Evolutionary conservation across 108 stramenopile genomes (phyloP).

Genomic region (Discostella stelligeroides): DNA sequence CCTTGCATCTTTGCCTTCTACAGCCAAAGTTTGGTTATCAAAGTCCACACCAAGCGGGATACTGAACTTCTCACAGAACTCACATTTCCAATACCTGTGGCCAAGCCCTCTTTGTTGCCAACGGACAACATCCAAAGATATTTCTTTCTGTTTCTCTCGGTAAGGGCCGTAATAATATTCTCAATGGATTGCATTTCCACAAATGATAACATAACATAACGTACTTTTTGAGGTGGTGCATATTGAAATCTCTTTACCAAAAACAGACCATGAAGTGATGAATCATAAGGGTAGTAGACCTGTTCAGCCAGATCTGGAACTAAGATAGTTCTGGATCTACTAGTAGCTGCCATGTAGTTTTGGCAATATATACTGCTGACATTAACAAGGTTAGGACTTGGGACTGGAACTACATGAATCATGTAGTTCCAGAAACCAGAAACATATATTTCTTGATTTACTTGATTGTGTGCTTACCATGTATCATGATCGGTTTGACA

Average conservation of each 20-base stretch:
- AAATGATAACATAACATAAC: conserved; percentile 85
- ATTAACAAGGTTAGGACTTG: too few relatives aligned
- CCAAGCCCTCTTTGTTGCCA: conserved; percentile 35
- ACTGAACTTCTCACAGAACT: conserved; percentile 52
- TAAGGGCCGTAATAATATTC: too few relatives aligned
- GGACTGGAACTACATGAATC: too few relatives aligned
- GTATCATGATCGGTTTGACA: too few relatives aligned
- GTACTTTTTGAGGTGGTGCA: conserved; percentile 71
- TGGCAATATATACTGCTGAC: too few relatives aligned
- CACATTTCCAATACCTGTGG: conserved; percentile 38
- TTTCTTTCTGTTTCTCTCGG: conserved; percentile 8
- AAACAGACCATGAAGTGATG: conserved; percentile 68
- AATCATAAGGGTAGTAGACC: conserved; percentile 84
- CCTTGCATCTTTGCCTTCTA: conserved; percentile 16
- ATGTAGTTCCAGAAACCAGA: too few relatives aligned
- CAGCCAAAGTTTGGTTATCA: conserved; percentile 9
- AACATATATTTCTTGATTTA: too few relatives aligned
- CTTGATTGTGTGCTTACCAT: too few relatives aligned
- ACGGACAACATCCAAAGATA: conserved; percentile 24
- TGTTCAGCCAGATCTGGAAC: too few relatives aligned
- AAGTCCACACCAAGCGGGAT: conserved; percentile 56
- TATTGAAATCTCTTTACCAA: conserved; percentile 89
- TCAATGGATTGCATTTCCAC: conserved; percentile 65
- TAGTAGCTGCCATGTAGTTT: too few relatives aligned
- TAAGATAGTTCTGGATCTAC: too few relatives aligned